Evolutionary conservation across 208 protist genomes (phyloP).

Genomic region (Leishmania major): DNA sequence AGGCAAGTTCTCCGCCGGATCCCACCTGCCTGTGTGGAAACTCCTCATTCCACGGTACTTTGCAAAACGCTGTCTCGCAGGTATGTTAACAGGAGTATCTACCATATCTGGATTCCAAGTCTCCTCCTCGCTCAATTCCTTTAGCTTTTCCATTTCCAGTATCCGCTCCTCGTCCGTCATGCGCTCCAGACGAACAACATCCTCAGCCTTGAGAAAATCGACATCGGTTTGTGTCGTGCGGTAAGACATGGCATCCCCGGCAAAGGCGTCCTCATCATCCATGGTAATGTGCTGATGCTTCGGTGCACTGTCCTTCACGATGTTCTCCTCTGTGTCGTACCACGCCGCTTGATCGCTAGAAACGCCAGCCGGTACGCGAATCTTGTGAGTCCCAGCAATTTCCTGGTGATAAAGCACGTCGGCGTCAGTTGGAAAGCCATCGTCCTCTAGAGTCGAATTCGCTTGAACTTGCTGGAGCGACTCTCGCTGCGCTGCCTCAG

Average conservation of each 20-base stretch:
- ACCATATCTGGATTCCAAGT: constrained; percentile 88
- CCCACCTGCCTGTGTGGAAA: constrained; percentile 87
- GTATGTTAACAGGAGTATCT: constrained; percentile 82
- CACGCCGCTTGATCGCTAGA: constrained; percentile 78
- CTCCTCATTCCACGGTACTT: constrained; percentile 91
- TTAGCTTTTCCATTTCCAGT: constrained; percentile 74
- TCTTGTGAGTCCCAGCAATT: constrained; percentile 38
- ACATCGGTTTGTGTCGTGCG: constrained; percentile 80
- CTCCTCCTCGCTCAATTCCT: constrained; percentile 80
- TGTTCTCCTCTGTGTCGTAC: constrained; percentile 77
- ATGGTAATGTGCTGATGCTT: constrained; percentile 17
- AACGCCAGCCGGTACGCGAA: constrained; percentile 69
- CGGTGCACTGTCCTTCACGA: constrained; percentile 20
- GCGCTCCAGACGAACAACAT: constrained; percentile 77
- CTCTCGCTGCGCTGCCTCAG: constrained; percentile 61
- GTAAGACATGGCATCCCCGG: constrained; percentile 65
- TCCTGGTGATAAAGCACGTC: constrained; percentile 67
- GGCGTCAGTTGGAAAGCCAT: constrained; percentile 69
- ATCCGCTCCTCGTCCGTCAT: constrained; percentile 86
- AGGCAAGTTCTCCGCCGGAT: constrained; percentile 82
- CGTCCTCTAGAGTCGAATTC: constrained; percentile 74
- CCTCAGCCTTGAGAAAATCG: constrained; percentile 85
- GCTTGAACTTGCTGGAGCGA: constrained; percentile 78
- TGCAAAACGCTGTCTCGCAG: constrained; percentile 86
- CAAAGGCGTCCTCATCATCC: constrained; percentile 64